Evolutionary conservation across 768 basidiomycete genomes (phyloP), one percentile per base, ranked within the genome.

Genomic region (Kwoniella dejecticola): DNA sequence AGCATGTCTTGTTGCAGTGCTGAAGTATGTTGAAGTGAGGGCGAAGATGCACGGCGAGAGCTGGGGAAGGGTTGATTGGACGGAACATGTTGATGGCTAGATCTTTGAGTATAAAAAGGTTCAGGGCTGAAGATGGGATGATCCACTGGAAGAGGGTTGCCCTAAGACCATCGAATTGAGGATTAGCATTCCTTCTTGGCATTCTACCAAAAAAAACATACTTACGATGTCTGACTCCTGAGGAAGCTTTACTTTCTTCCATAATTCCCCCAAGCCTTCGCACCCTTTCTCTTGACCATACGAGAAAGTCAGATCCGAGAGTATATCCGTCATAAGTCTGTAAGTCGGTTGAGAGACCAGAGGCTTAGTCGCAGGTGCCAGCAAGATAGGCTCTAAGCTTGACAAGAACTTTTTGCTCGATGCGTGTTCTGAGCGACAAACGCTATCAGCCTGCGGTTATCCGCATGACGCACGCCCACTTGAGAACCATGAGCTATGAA

Each of bases 221-320:
- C 82, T 44, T 38, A 88, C 88, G 80, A 88, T 84, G 2, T 93
- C 90, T 1, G 92, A 89, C 71, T 91, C 90, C 65, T 89, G 88
- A 12, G 81, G 78, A 8, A 88, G 85, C 71, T 90, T 91, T 33
- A 94, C 84, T 70, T 87, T 88, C 63, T 83, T 83, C 92, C 92
- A 96, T 26, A 91, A 81, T 5, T 83, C 82, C 11, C 86, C 84
- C 67, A 92, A 89, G 19, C 86, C 82, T 62, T 82, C 86, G 56
- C 76, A 65, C 21, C 73, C 71, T 50, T 77, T 69, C 59, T 64
- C 64, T 26, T 45, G 41, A 53, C 84, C 83, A 74, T 83, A 87
- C 15, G 86, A 83, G 71, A 84, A 93, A 1, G 89, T 87, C 7
- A 91, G 88, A 21, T 89, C 90, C 2, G 87, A 90, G 3, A 96